These are phyloP conservation scores for Podaxis sp. DNA, from an alignment of 768 basidiomycete genomes.

Conservation along the genomic window DNA sequence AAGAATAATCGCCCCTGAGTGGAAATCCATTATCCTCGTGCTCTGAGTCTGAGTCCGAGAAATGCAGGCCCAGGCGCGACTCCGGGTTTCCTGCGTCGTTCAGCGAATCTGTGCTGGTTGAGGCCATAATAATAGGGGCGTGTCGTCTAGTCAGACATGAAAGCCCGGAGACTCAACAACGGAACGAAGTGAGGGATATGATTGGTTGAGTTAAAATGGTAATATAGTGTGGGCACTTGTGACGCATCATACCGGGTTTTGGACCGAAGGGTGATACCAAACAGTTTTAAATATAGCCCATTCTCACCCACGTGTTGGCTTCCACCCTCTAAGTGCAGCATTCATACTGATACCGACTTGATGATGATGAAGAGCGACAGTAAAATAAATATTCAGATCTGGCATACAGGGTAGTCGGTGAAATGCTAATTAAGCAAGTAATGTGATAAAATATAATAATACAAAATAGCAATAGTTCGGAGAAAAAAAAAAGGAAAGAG, in stretches of 20 bases:
- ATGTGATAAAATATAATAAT: slow-evolving; percentile 16
- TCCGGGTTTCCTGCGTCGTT: neutral
- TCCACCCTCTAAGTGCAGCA: neutral
- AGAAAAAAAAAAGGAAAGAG: neutral
- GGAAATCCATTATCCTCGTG: slow-evolving; percentile 37
- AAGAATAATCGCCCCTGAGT: slow-evolving; percentile 57
- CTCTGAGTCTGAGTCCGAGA: slow-evolving; percentile 45
- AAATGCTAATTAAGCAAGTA: slow-evolving; percentile 10
- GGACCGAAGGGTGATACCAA: neutral
- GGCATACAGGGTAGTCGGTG: slow-evolving; percentile 2
- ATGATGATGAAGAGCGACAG: neutral
- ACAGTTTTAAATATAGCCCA: neutral
- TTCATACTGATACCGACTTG: neutral
- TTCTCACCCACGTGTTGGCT: neutral
- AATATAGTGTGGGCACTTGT: too few species aligned
- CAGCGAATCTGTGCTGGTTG: neutral
- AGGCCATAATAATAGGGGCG: slow-evolving; percentile 1
- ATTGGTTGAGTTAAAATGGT: too few species aligned
- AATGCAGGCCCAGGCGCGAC: slow-evolving; percentile 19
- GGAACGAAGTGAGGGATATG: neutral
- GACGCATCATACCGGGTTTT: neutral
- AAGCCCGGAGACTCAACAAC: neutral
- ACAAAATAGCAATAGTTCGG: slow-evolving; percentile 14
- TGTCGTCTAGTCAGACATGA: neutral
- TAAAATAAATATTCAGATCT: neutral